Conservation (phyloP, 805 yeast species). For the Yamadazyma philogaea region DNA sequence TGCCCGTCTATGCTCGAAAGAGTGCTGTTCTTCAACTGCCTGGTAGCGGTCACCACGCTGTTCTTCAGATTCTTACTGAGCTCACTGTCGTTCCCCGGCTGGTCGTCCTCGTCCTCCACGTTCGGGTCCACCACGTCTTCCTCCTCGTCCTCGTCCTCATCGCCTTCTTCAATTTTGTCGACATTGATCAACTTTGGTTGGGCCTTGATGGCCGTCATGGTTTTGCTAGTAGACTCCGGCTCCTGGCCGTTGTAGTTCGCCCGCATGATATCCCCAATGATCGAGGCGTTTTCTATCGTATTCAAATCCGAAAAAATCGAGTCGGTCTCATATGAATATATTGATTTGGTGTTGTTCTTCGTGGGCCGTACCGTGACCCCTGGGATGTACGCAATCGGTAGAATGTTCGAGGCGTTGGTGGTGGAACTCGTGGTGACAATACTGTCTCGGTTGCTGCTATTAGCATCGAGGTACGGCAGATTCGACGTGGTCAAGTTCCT, state of each 20-base stretch:
- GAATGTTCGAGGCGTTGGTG: slow-evolving; percentile 80
- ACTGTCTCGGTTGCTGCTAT: slow-evolving; percentile 27
- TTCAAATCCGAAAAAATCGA: slow-evolving; percentile 43
- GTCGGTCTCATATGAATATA: slow-evolving; percentile 43
- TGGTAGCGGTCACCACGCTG: slow-evolving; percentile 10
- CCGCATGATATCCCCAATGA: slow-evolving; percentile 37
- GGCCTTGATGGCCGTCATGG: slow-evolving; percentile 71
- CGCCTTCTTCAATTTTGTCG: slow-evolving; percentile 44
- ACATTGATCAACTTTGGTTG: slow-evolving; percentile 68
- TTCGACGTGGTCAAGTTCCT: slow-evolving; percentile 11
- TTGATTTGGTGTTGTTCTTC: slow-evolving; percentile 40
- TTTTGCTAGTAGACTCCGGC: slow-evolving; percentile 20
- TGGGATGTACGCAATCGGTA: slow-evolving; percentile 91
- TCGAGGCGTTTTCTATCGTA: slow-evolving; percentile 46
- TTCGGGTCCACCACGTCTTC: slow-evolving; percentile 15
- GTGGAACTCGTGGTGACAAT: slow-evolving; percentile 61
- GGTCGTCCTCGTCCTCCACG: not conserved
- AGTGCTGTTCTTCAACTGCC: slow-evolving; percentile 13
- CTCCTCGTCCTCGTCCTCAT: slow-evolving; percentile 32
- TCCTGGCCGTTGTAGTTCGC: slow-evolving; percentile 17
- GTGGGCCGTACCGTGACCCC: slow-evolving; percentile 74
- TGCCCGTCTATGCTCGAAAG: slow-evolving; percentile 9
- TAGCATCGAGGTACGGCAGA: slow-evolving; percentile 20
- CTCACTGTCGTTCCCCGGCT: not conserved
- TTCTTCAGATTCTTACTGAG: slow-evolving; percentile 2